Conservation (phyloP, 2,329 filamentous ascomycete genomes). For the Ophiostoma sp. region DNA sequence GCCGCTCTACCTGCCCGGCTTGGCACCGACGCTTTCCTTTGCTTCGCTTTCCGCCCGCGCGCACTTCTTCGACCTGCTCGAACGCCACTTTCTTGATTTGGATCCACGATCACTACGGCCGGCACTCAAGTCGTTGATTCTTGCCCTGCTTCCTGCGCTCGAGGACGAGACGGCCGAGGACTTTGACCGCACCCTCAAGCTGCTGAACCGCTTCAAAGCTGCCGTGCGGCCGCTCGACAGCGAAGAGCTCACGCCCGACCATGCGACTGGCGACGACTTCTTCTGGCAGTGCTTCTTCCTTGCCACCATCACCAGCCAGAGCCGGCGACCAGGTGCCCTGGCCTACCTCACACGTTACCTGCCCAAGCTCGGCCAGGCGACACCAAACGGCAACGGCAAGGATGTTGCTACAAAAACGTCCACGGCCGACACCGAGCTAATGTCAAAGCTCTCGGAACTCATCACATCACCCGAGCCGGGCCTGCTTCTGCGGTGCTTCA, state of each 20-base stretch:
- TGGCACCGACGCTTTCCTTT: slow-evolving; percentile 87
- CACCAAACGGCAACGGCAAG: slow-evolving; percentile 37
- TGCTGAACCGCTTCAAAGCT: slow-evolving; percentile 75
- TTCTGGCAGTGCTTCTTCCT: slow-evolving; percentile 99
- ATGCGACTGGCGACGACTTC: slow-evolving; percentile 72
- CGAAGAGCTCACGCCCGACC: slow-evolving; percentile 52
- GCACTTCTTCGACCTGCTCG: slow-evolving; percentile 79
- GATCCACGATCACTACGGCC: slow-evolving; percentile 73
- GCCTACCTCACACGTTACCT: slow-evolving; percentile 80
- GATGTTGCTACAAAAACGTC: slow-evolving; percentile 26
- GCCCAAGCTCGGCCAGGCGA: slow-evolving; percentile 63
- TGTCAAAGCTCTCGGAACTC: slow-evolving; percentile 60
- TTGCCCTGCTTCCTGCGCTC: slow-evolving; percentile 85
- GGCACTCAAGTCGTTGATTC: slow-evolving; percentile 83
- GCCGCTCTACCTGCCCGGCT: slow-evolving; percentile 82
- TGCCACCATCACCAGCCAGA: slow-evolving; percentile 85
- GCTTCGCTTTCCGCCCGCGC: slow-evolving; percentile 89
- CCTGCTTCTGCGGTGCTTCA: slow-evolving; percentile 85
- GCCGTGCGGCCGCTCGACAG: slow-evolving; percentile 59
- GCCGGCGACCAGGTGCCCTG: slow-evolving; percentile 79
- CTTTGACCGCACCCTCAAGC: slow-evolving; percentile 80
- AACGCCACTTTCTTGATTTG: slow-evolving; percentile 74
- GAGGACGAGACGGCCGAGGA: slow-evolving; percentile 98
- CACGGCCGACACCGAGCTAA: slow-evolving; percentile 46
- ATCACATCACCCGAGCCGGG: slow-evolving; percentile 89